Base-by-base conservation (phyloP, 768 basidiomycete species). In the Lactifluus piperatus region DNA sequence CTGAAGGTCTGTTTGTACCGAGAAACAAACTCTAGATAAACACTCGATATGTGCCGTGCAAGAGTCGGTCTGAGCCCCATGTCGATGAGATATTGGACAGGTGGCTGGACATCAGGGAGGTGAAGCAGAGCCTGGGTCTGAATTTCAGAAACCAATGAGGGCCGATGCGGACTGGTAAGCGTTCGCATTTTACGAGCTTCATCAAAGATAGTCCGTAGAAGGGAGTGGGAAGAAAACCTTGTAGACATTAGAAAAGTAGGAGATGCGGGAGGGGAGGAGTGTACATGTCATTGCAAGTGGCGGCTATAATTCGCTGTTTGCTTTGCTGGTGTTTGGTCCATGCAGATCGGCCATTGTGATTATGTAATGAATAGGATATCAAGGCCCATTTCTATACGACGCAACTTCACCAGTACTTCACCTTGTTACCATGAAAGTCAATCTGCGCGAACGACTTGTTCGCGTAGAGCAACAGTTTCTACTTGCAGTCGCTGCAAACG, bases 391-490 rank as follows among this genome's bases (percentile, higher is more conserved):
- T n/a, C 4, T 7, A 8, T 16, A 1, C 27, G 26, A 14, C 26
- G 7, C 46, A 7, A 7, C 4, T 18, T n/a, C n/a, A n/a, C n/a
- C n/a, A n/a, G n/a, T n/a, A n/a, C 26, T 47, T 18, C 14, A 14
- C 22, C 10, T n/a, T 5, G 18, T 29, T 16, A 9, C 26, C 52
- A 60, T 60, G 59, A 20, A 54, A 11, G 30, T 37, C 22, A 45
- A 48, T 13, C 14, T 60, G 13, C 43, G 34, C 14, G 43, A 45
- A 5, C 39, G 13, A 34, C 32, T 56, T 5, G 20, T 60, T 4
- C 41, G 13, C 5, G 9, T 7, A 5, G 59, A 60, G 9, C 59
- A 60, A 34, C 34, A 29, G 4, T 60, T 51, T 46, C 18, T 60
- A 30, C 54, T 60, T 3, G 49, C 59, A 1, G 20, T 56, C 1